phyloP scores from a whole-genome alignment of 805 yeast species.

The Wickerhamomyces canadensis region DNA sequence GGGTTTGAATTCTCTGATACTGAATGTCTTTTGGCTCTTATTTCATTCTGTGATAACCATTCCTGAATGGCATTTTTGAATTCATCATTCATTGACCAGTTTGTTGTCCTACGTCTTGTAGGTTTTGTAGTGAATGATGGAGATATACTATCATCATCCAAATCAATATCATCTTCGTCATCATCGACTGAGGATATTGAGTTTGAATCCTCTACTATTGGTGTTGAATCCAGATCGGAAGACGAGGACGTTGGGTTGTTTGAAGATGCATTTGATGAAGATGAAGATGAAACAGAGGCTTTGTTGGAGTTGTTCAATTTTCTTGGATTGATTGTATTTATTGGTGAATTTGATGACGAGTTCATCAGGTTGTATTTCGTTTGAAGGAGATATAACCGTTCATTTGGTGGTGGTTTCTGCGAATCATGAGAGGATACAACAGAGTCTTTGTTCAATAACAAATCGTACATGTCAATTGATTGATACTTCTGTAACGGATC shows the following conservation, averaged over 20 bases:
- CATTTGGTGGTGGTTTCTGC: not conserved
- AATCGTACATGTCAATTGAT: slow-evolving; percentile 3
- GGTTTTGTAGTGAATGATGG: not conserved
- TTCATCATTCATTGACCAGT: slow-evolving; percentile 24
- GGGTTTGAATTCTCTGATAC: slow-evolving; percentile 3
- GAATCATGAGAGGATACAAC: not conserved
- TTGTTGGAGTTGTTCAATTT: slow-evolving; percentile 9
- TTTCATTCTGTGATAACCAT: slow-evolving; percentile 22
- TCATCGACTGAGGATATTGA: slow-evolving; percentile 8
- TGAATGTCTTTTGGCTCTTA: not conserved
- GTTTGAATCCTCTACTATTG: slow-evolving; percentile 2
- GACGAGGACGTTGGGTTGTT: slow-evolving; percentile 1
- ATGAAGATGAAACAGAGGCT: slow-evolving; percentile 1
- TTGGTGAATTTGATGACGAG: slow-evolving; percentile 7
- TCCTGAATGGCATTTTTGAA: slow-evolving; percentile 21
- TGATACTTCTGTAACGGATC: not conserved
- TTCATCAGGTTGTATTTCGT: not conserved
- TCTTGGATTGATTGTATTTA: slow-evolving; percentile 15
- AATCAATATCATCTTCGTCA: not conserved
- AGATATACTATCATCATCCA: too few species aligned
- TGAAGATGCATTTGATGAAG: slow-evolving; percentile 6
- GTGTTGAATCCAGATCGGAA: slow-evolving; percentile 1
- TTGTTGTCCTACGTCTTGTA: slow-evolving; percentile 3
- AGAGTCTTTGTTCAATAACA: slow-evolving; percentile 1
- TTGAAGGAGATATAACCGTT: not conserved